Conservation (phyloP, 179 eudicot species). For the Silene noctiflora region DNA sequence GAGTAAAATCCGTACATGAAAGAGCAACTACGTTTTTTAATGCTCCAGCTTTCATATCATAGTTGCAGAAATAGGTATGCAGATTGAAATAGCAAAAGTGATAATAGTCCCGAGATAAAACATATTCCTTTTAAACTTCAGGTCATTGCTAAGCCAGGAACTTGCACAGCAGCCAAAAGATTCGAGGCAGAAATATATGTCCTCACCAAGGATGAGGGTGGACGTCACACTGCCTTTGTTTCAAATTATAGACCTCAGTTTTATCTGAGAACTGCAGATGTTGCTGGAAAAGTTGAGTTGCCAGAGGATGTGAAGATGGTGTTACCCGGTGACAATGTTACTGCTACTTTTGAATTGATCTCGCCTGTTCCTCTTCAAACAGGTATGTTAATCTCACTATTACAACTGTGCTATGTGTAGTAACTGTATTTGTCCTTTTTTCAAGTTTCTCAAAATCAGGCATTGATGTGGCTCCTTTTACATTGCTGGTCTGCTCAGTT, state of each 20-base stretch:
- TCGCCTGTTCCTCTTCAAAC: conserved; percentile 77
- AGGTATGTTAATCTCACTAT: conserved; percentile 45
- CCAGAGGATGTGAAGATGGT: conserved; percentile 94
- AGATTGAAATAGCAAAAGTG: not conserved
- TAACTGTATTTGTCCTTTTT: not conserved
- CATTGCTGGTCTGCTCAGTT: not conserved
- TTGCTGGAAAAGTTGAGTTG: conserved; percentile 83
- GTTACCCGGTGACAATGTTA: conserved; percentile 97
- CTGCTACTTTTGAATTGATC: conserved; percentile 83
- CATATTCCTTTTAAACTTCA: conserved; percentile 21
- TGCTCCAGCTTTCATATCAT: not conserved
- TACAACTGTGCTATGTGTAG: not conserved
- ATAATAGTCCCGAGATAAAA: not conserved
- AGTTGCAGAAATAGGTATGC: not conserved
- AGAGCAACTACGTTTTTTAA: too few species aligned
- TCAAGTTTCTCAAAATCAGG: not conserved
- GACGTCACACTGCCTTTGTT: conserved; percentile 85
- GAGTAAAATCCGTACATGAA: too few species aligned
- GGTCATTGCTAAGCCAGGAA: conserved; percentile 92
- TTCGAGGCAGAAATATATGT: conserved; percentile 94
- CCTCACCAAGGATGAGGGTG: conserved; percentile 97
- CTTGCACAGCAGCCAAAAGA: conserved; percentile 63
- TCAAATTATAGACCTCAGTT: conserved; percentile 86
- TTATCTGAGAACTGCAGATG: conserved; percentile 88
- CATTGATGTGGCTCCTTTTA: not conserved